A percentile compares a stretch with the other conserved stretches of the same genome.
phyloP scores from a whole-genome alignment of 345 rosid genomes.

The Dipteronia sinensis region DNA sequence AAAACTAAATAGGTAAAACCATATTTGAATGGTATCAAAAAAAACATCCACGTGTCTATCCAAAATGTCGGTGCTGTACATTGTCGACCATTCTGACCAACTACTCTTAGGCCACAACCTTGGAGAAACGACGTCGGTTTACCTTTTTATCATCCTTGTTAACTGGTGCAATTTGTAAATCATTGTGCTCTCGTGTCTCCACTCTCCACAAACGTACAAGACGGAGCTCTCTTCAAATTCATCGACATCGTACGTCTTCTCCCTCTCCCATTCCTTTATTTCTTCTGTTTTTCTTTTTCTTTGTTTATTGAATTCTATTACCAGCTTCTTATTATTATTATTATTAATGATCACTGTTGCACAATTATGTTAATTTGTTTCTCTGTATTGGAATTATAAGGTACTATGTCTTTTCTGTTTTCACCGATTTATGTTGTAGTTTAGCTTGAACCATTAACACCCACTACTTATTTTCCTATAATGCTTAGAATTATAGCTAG shows the following conservation, averaged over 20 bases:
- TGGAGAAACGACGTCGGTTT: not conserved
- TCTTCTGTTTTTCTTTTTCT: not conserved
- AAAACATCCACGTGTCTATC: not conserved
- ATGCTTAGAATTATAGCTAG: not conserved
- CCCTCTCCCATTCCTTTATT: not conserved
- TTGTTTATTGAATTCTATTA: not conserved
- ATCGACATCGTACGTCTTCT: not conserved
- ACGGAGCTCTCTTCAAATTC: not conserved
- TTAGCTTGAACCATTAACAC: not conserved
- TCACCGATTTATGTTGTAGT: not conserved
- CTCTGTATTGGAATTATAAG: not conserved
- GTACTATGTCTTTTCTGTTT: not conserved
- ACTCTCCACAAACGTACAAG: not conserved
- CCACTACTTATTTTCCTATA: not conserved
- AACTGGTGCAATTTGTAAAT: no score
- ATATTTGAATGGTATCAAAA: no score
- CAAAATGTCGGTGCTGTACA: not conserved
- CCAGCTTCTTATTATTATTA: no score
- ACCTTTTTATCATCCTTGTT: no score
- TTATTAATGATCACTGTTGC: not conserved
- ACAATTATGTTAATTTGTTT: not conserved
- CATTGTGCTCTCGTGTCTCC: not conserved
- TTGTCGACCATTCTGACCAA: not conserved
- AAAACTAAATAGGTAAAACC: no score
- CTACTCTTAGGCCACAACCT: not conserved